Conservation (phyloP, 2,329 filamentous ascomycete genomes). For the Claviceps lovelessii region DNA sequence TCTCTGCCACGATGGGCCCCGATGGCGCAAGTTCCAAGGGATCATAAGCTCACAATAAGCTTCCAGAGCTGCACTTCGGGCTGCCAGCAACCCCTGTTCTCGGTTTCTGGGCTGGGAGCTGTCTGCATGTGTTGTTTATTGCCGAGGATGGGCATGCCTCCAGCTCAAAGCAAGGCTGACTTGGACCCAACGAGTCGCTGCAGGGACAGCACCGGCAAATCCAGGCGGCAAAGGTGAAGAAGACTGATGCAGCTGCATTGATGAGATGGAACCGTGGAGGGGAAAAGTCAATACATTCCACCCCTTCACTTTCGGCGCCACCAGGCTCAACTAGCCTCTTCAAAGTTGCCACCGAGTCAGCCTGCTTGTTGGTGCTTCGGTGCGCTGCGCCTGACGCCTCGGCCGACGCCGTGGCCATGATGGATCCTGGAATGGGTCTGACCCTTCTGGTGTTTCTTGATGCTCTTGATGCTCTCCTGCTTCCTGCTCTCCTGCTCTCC, state of each 20-base stretch:
- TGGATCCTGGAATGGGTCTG: not conserved
- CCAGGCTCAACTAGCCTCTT: conserved; percentile 2
- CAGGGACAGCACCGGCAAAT: too few relatives aligned
- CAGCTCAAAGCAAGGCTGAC: too few relatives aligned
- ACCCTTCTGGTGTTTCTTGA: too few relatives aligned
- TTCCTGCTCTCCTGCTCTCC: too few relatives aligned
- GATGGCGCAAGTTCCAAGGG: not conserved
- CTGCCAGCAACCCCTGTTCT: not conserved
- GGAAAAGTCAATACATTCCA: not conserved
- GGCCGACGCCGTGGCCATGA: not conserved
- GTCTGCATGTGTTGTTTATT: too few relatives aligned
- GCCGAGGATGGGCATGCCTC: too few relatives aligned
- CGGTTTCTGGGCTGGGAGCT: too few relatives aligned
- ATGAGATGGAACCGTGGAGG: too few relatives aligned
- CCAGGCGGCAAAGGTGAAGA: too few relatives aligned
- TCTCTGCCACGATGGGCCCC: not conserved
- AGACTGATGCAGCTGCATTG: too few relatives aligned
- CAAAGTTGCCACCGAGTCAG: conserved; percentile 4
- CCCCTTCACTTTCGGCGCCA: not conserved
- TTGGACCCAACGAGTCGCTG: too few relatives aligned
- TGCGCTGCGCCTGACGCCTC: conserved; percentile 5
- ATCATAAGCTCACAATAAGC: not conserved
- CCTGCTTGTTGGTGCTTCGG: not conserved
- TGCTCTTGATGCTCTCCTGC: too few relatives aligned
- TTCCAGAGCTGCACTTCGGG: not conserved